Conservation (phyloP, 2,329 filamentous ascomycete genomes). For the Xylaria sp. region DNA sequence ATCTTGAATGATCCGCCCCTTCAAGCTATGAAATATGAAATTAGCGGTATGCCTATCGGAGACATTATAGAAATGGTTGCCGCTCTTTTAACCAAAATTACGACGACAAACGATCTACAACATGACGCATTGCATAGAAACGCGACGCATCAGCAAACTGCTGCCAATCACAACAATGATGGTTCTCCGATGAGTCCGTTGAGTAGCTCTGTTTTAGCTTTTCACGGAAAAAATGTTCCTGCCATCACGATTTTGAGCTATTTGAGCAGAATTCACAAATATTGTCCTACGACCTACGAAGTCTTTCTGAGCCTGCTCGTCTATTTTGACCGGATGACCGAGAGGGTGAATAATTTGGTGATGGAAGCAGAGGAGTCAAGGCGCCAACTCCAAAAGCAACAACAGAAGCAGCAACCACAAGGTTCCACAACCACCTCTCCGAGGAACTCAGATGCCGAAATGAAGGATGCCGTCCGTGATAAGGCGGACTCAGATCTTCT, state of each 20-base stretch:
- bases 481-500: slow-evolving; percentile 58
- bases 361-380: slow-evolving; percentile 67
- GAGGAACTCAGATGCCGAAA: slow-evolving; percentile 42
- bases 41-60: slow-evolving; percentile 94
- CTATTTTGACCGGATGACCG: slow-evolving; percentile 99
- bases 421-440: slow-evolving; percentile 10
- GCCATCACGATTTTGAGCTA: slow-evolving; percentile 98
- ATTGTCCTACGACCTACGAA: slow-evolving; percentile 97
- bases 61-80: slow-evolving; percentile 99
- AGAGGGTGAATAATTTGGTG: slow-evolving; percentile 85
- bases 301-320: slow-evolving; percentile 94
- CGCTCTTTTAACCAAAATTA: slow-evolving; percentile 94
- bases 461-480: slow-evolving; percentile 44
- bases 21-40: slow-evolving; percentile 78
- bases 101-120: slow-evolving; percentile 91
- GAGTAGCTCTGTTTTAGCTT: slow-evolving; percentile 79
- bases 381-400: slow-evolving; percentile 45
- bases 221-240: slow-evolving; percentile 97
- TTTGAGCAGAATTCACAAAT: slow-evolving; percentile 94
- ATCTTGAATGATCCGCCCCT: slow-evolving; percentile 57
- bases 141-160: slow-evolving; percentile 63
- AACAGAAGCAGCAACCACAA: slow-evolving; percentile 38
- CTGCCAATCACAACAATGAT: slow-evolving; percentile 49
- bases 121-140: slow-evolving; percentile 87
- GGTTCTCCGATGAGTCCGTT: slow-evolving; percentile 64